Base-by-base conservation (phyloP, 257 asterid genomes). In the Cinchona pubescens region DNA sequence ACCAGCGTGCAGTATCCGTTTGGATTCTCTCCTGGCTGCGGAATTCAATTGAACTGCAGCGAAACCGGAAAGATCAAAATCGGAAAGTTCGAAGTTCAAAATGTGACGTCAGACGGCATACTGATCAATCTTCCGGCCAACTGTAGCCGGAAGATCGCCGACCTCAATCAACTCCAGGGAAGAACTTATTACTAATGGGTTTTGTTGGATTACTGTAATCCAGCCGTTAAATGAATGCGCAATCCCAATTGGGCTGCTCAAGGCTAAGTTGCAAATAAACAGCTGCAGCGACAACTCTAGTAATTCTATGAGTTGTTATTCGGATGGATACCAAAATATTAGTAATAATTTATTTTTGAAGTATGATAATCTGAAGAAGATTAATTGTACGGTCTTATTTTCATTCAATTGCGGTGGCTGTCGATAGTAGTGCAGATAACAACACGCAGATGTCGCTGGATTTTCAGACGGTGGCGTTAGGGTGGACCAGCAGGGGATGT, bases 381-480 rank as follows among this genome's bases (percentile, higher is more conserved):
- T 65, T 3, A 78, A 71, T 0, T 91, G 98, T 69, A 11, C 73
- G 6, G 25, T 37, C 13, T 82, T 91, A 71, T 69, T 82, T 46
- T 87, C 98, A n/a, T 19, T 90, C 98, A 35, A 51, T 91, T 73
- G 76, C 82, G 88, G 82, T 85, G 72, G 86, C 76, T 72, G 76
- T 51, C 21, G 64, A 12, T 56, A 73, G 35, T 2, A 30, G 30
- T 19, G 29, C 38, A 3, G 30, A 64, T 30, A 19, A 14, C 49
- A 27, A 21, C 72, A 48, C 86, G 21, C 18, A 85, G 9, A 46
- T 89, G 62, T 77, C 78, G 53, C 71, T 94, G 84, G 85, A 83
- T 51, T 87, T 91, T 79, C 76, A 82, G 84, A 87, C 77, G 75
- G 71, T 89, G 83, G 97, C 91, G 87, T 78, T 94, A 25, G 89